Conservation (phyloP, 1,284 basidiomycete genomes). For the Ustilago hordei region DNA sequence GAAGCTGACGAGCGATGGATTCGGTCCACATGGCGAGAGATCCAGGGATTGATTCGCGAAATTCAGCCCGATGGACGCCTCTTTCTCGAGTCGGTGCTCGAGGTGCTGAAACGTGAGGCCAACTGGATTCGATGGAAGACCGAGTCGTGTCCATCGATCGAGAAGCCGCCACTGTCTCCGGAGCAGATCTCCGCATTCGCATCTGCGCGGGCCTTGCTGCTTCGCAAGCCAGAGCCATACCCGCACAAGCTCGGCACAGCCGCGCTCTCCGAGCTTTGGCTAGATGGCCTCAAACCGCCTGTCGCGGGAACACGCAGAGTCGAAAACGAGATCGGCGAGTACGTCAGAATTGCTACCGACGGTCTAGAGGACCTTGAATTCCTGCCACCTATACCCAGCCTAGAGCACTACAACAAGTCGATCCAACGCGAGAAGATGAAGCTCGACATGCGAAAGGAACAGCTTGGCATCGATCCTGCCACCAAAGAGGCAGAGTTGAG, state of each 20-base stretch:
- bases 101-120: constrained; percentile 55
- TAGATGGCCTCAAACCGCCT: constrained; percentile 57
- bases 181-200: constrained; percentile 48
- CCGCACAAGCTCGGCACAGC: constrained; percentile 61
- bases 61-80: constrained; percentile 56
- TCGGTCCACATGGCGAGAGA: constrained; percentile 61
- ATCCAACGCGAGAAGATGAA: constrained; percentile 56
- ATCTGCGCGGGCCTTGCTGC: constrained; percentile 31
- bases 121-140: constrained; percentile 67
- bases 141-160: constrained; percentile 62
- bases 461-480: constrained; percentile 48
- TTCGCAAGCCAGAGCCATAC: constrained; percentile 33
- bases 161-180: constrained; percentile 47
- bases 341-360: constrained; percentile 55
- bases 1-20: constrained; percentile 63
- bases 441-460: constrained; percentile 50
- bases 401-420: constrained; percentile 52
- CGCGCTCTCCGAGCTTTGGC: constrained; percentile 65
- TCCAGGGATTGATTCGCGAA: constrained; percentile 54
- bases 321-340: constrained; percentile 58
- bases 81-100: constrained; percentile 57
- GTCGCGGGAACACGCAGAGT: constrained; percentile 38
- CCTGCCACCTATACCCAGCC: constrained; percentile 47
- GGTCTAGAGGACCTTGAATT: constrained; percentile 65
- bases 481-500: constrained; percentile 17